These are phyloP conservation scores for Rubus idaeus DNA, from an alignment of 306 rosid genomes.

Conservation along the genomic window DNA sequence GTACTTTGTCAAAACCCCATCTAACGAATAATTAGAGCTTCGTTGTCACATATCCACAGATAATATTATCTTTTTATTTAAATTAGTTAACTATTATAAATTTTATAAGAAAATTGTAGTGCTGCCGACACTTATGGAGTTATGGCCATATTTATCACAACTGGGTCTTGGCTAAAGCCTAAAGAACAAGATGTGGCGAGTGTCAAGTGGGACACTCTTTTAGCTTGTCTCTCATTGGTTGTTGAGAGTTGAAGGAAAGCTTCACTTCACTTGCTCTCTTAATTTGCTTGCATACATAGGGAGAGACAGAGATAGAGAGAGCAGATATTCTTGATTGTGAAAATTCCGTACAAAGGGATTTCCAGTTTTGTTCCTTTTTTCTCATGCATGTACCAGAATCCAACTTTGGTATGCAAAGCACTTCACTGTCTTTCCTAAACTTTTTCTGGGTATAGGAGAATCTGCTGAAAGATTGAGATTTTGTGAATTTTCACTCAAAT, in stretches of 20 bases:
- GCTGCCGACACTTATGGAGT: constrained; percentile 21
- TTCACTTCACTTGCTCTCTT: background rate
- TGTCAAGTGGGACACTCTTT: background rate
- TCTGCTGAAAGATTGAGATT: background rate
- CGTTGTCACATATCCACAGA: constrained; percentile 7
- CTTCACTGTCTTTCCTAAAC: background rate
- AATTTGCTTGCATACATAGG: background rate
- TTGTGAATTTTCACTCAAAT: background rate
- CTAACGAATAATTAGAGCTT: constrained; percentile 11
- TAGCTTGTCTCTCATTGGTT: constrained; percentile 11
- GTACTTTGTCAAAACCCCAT: constrained; percentile 18
- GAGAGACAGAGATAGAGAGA: background rate
- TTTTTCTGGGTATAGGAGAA: background rate
- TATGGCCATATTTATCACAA: background rate
- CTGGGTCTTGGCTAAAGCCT: background rate
- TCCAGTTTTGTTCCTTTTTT: background rate
- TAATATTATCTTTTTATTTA: background rate
- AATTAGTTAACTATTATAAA: background rate
- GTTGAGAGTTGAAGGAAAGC: background rate
- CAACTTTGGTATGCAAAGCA: background rate
- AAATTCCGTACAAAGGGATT: background rate
- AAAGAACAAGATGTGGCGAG: constrained; percentile 9
- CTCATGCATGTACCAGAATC: background rate
- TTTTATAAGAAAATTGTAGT: background rate
- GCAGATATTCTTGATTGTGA: background rate